These are phyloP conservation scores for Epichloe coenophiala DNA, from an alignment of 2,329 filamentous ascomycete species.

Conservation along the genomic window DNA sequence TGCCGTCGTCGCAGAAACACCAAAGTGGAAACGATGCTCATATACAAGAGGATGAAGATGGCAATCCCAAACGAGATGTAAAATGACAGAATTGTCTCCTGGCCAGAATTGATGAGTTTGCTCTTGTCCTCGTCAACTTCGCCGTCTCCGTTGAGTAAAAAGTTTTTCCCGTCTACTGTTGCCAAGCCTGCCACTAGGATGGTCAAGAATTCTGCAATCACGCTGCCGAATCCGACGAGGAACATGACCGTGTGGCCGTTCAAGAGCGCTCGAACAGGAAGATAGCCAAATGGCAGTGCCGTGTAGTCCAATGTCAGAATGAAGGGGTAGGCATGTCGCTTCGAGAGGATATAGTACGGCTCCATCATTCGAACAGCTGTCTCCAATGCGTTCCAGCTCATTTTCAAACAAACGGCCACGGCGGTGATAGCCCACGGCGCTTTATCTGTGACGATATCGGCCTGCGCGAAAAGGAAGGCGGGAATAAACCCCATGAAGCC, in stretches of 20 bases:
- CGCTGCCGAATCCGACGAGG: conserved; percentile 54
- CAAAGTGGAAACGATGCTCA: conserved; percentile 42
- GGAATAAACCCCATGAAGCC: conserved; percentile 46
- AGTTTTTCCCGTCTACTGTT: conserved; percentile 48
- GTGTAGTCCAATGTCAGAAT: conserved; percentile 62
- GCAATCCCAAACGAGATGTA: conserved; percentile 50
- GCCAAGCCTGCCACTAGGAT: conserved; percentile 54
- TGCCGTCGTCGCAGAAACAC: conserved; percentile 51
- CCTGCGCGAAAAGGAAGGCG: conserved; percentile 45
- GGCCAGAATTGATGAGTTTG: conserved; percentile 32
- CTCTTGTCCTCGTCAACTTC: conserved; percentile 6
- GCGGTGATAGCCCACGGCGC: conserved; percentile 53
- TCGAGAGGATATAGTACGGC: conserved; percentile 58
- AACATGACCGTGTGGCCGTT: conserved; percentile 55
- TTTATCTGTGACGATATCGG: conserved; percentile 42
- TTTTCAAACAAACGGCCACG: conserved; percentile 52
- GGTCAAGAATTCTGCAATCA: conserved; percentile 61
- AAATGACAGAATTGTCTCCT: conserved; percentile 51
- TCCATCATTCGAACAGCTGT: conserved; percentile 60
- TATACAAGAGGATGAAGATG: conserved; percentile 50
- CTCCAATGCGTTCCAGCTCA: conserved; percentile 56
- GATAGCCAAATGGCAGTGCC: conserved; percentile 53
- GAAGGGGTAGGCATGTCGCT: conserved; percentile 50
- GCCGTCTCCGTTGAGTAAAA: conserved; percentile 24
- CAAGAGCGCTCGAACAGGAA: conserved; percentile 46